Base-by-base conservation (phyloP, 148 eudicot genomes). In the Chenopodium quinoa region DNA sequence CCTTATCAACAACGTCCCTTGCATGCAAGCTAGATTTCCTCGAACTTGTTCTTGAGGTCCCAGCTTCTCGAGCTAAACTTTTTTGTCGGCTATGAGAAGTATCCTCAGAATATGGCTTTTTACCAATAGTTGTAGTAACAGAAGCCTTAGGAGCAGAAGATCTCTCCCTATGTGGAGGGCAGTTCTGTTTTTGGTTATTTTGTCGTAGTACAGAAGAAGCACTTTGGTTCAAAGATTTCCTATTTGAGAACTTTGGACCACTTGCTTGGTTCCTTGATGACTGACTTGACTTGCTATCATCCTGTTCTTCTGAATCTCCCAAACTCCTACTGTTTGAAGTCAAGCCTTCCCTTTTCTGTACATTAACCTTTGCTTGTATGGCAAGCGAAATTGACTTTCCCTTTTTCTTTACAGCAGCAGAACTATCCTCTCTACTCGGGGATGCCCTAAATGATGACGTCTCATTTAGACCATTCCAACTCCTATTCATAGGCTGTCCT, bases 141-240 rank as follows among this genome's bases (percentile, higher is more conserved):
- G 70, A 83, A 58, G 88, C 71, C 79, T 93, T 96, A 31, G 91
- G 83, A 44, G 87, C 81, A 40, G 44, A 40, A 64, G 82, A 22
- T 84, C 88, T 93, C 67, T 90, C 94, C 79, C 83, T 87, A 63
- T 89, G 85, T 56, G 71, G 34, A 52, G 75, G 73, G 77, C 93
- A 87, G 80, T 96, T 94, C 77, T 96, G 99, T 84, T 90, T 96
- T 90, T 93, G 97, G 83, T 92, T 93, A 84, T 96, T 96, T 86
- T 87, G 93, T 80, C 88, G 86, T 64, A 96, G 86, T 62, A 89
- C 95, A 56, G 77, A 72, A 31, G 93, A 85, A 76, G 75, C 69
- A 67, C 34, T 87, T 29, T 80, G 85, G 37, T 82, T 14, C 17
- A 85, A 79, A 79, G 93, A 78, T 84, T 87, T 94, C 89, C 86